Percentiles rank a stretch among this genome's conserved stretches.
phyloP scores from a whole-genome alignment of 2,329 filamentous ascomycete genomes.

The Alternaria dauci region DNA sequence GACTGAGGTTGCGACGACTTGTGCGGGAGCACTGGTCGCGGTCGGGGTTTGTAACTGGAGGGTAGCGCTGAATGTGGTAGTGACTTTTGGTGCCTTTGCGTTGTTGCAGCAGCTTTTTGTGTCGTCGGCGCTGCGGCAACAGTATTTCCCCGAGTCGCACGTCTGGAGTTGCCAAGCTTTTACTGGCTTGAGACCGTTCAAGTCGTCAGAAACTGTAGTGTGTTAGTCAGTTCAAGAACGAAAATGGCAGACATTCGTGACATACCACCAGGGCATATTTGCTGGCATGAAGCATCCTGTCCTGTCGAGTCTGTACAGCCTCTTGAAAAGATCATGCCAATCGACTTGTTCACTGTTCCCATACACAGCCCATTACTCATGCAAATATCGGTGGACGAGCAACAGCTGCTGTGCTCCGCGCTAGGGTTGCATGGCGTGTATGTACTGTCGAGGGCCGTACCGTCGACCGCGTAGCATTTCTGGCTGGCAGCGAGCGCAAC shows the following conservation, averaged over 20 bases:
- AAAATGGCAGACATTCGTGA: not conserved
- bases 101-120: conserved; percentile 43
- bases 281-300: conserved; percentile 39
- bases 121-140: conserved; percentile 42
- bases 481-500: conserved; percentile 27
- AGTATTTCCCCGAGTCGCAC: conserved; percentile 47
- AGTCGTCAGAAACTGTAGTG: conserved; percentile 13
- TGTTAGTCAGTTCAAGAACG: conserved; percentile 17
- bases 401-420: conserved; percentile 45
- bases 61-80: conserved; percentile 32
- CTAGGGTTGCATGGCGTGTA: conserved; percentile 42
- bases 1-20: conserved; percentile 17
- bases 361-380: conserved; percentile 47
- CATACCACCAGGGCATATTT: conserved; percentile 43
- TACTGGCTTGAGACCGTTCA: conserved; percentile 26
- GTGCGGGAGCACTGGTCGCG: conserved; percentile 16
- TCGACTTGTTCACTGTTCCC: conserved; percentile 37
- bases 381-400: conserved; percentile 46
- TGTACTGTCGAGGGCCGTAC: conserved; percentile 37
- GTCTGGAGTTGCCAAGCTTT: conserved; percentile 47
- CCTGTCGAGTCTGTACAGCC: conserved; percentile 49
- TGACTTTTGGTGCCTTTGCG: conserved; percentile 33
- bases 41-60: conserved; percentile 25
- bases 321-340: conserved; percentile 46
- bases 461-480: conserved; percentile 44